Base-by-base conservation (phyloP, 164 flowering plant genomes). In the Malania oleifera region DNA sequence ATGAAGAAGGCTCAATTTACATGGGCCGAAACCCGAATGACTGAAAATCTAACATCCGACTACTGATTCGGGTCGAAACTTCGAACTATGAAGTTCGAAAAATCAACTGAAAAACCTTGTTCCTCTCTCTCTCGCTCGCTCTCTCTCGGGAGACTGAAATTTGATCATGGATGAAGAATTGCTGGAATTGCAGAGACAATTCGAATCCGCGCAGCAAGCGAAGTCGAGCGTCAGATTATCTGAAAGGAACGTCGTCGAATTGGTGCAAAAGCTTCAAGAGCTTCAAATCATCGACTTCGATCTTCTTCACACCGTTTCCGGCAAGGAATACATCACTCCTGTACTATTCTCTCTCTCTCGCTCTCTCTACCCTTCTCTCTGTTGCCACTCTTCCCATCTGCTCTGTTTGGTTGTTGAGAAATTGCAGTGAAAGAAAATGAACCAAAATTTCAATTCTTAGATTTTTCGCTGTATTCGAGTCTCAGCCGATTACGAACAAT, bases 291-390 rank as follows among this genome's bases (percentile, higher is more conserved):
- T 93, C 77, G 91, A 93, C 63, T 93, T 80, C 67, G 90, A 87
- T 15, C 98, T 92, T 39, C 96, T 93, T 63, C 95, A 90, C 75
- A 90, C 97, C 40, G 75, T 82, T 70, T 75, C 97, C 69, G 97
- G 92, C 69, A 90, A 90, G 73, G 97, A 89, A 74, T 89, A 82
- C 87, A 90, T 90, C 71, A 90, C 98, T 47, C 91, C 85, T 1
- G 98, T 93, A 81, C 46, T 0, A 8, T 4, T n/a, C 23, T 1
- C 7, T 53, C 60, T 22, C 28, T 52, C 44, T 22, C 31, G 47
- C 54, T 54, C 54, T 22, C 24, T 50, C 11, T 17, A 3, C 22
- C 46, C n/a, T 8, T 5, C 19, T 43, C 2, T 43, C 2, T 1
- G 2, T 5, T 18, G 20, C n/a, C 20, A 5, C 1, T 43, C 46